These are phyloP conservation scores for Geranium incanum DNA, from an alignment of 441 rosid genomes.

Conservation along the genomic window DNA sequence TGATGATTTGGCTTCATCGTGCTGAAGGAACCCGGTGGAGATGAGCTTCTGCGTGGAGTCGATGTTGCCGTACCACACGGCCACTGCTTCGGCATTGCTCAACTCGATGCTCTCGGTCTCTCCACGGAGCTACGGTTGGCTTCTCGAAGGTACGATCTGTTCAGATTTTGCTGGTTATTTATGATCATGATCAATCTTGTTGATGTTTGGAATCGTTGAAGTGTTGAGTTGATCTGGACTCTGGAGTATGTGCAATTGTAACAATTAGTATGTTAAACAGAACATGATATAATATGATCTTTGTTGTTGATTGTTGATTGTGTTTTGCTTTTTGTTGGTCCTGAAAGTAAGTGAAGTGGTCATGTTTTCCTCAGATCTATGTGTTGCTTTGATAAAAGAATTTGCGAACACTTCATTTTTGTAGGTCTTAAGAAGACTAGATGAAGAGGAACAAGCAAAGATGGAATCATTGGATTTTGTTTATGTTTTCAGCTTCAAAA, in stretches of 20 bases:
- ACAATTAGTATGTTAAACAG: not conserved
- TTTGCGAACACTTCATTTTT: not conserved
- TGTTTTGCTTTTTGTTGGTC: too few species aligned
- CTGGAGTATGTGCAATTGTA: not conserved
- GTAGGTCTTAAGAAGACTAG: conserved; percentile 4
- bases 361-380: not conserved
- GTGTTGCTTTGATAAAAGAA: not conserved
- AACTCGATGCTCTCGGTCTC: conserved; percentile 8
- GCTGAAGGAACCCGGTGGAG: conserved; percentile 16
- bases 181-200: not conserved
- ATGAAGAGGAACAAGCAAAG: conserved; percentile 1
- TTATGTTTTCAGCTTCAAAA: not conserved
- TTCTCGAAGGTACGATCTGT: conserved; percentile 18
- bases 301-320: too few species aligned
- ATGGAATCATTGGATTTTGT: conserved; percentile 1
- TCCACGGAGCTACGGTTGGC: conserved; percentile 19
- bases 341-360: not conserved
- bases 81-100: conserved; percentile 18
- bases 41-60: conserved; percentile 20
- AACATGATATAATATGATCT: too few species aligned
- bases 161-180: not conserved
- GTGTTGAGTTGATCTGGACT: not conserved
- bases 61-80: conserved; percentile 20
- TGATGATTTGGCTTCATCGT: not conserved
- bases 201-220: not conserved